Evolutionary conservation across 2,329 filamentous ascomycete species (phyloP).

Genomic region (Penicillium sclerotiorum): DNA sequence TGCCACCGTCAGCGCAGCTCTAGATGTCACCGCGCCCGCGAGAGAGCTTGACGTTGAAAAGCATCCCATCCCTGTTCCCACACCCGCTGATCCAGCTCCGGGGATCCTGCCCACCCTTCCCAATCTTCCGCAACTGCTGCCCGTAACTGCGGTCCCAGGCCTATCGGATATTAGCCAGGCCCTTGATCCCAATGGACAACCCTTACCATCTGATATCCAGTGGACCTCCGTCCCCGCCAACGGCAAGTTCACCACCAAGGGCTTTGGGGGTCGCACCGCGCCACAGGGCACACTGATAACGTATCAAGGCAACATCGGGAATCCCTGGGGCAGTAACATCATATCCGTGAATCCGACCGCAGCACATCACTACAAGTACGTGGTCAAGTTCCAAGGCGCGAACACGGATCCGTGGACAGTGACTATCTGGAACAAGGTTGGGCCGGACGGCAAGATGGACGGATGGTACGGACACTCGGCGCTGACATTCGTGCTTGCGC

Average conservation of each 20-base stretch:
- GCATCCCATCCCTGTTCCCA: background rate
- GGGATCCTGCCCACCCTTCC: slow-evolving; percentile 1
- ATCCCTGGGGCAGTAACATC: slow-evolving; percentile 46
- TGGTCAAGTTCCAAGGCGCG: slow-evolving; percentile 35
- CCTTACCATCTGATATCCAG: slow-evolving; percentile 6
- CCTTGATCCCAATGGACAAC: slow-evolving; percentile 3
- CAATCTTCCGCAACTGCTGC: slow-evolving; percentile 11
- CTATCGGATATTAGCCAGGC: slow-evolving; percentile 12
- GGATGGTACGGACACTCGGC: slow-evolving; percentile 42
- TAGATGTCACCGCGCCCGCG: background rate
- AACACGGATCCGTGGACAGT: slow-evolving; percentile 37
- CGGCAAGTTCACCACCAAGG: slow-evolving; percentile 21
- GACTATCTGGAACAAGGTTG: slow-evolving; percentile 45
- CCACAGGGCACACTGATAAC: slow-evolving; percentile 22
- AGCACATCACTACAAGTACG: slow-evolving; percentile 41
- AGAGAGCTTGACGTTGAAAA: slow-evolving; percentile 3
- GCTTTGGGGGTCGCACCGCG: slow-evolving; percentile 37
- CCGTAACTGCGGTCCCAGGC: slow-evolving; percentile 12
- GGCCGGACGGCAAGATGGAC: slow-evolving; percentile 35
- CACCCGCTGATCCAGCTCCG: background rate
- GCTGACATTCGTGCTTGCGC: slow-evolving; percentile 33
- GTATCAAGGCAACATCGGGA: slow-evolving; percentile 41
- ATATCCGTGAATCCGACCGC: slow-evolving; percentile 35
- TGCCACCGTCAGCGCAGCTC: background rate
- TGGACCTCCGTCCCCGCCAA: slow-evolving; percentile 29